These are phyloP conservation scores for Yamadazyma sp. DNA, from an alignment of 1,139 yeast species.

Conservation along the genomic window DNA sequence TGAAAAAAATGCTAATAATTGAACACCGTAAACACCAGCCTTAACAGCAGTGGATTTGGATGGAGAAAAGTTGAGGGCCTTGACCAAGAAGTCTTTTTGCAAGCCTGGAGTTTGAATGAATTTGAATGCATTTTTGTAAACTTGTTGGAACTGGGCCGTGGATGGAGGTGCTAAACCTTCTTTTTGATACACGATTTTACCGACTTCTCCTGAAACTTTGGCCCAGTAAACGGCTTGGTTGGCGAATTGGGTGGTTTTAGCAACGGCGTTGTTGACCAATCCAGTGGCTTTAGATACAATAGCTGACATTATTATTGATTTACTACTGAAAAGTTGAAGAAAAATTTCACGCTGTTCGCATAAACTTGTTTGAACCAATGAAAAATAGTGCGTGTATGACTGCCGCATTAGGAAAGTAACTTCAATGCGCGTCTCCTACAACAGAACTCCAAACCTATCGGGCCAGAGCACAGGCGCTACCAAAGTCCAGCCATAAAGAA, in stretches of 20 bases:
- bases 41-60: conserved; percentile 59
- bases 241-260: conserved; percentile 40
- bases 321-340: conserved; percentile 8
- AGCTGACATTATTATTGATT: conserved; percentile 43
- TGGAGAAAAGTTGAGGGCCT: conserved; percentile 48
- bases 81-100: conserved; percentile 49
- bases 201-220: conserved; percentile 84
- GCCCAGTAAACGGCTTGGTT: conserved; percentile 77
- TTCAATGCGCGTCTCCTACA: neutral
- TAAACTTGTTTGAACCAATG: conserved; percentile 11
- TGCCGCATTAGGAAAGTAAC: conserved; percentile 21
- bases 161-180: conserved; percentile 95
- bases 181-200: conserved; percentile 84
- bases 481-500: conserved; percentile 85
- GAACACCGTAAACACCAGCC: conserved; percentile 77
- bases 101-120: conserved; percentile 37
- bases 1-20: conserved; percentile 86
- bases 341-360: conserved; percentile 9
- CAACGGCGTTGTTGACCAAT: conserved; percentile 33
- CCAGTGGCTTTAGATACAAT: conserved; percentile 50
- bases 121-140: conserved; percentile 54
- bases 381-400: conserved; percentile 14
- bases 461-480: conserved; percentile 90
- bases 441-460: conserved; percentile 61
- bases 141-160: conserved; percentile 71